These are phyloP conservation scores for Plasmopara halstedii DNA, from an alignment of 352 stramenopile genomes.

Conservation along the genomic window DNA sequence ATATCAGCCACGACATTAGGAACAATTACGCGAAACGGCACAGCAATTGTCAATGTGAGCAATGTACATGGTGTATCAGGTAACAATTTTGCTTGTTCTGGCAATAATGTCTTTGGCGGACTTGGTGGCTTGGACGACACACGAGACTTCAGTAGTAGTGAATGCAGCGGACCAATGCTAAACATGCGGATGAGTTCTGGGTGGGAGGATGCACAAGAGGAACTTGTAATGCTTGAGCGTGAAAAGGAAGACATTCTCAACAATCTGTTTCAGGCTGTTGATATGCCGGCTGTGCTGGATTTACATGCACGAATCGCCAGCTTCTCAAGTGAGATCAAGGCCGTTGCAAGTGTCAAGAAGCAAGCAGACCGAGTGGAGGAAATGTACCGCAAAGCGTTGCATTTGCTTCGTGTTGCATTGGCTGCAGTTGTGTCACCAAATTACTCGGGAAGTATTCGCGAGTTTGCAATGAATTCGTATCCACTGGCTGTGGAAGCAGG, in stretches of 20 bases:
- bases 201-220: constrained; percentile 44
- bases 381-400: constrained; percentile 69
- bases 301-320: constrained; percentile 65
- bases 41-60: constrained; percentile 27
- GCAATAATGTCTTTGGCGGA: constrained; percentile 14
- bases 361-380: constrained; percentile 64
- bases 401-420: constrained; percentile 61
- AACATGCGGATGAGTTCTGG: constrained; percentile 24
- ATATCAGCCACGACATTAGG: constrained; percentile 52
- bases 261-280: constrained; percentile 48
- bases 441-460: constrained; percentile 62
- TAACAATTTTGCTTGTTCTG: constrained; percentile 14
- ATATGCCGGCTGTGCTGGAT: constrained; percentile 58
- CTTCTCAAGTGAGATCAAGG: constrained; percentile 74
- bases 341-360: constrained; percentile 61
- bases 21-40: constrained; percentile 26
- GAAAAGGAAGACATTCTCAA: constrained; percentile 70
- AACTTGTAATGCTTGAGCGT: constrained; percentile 50
- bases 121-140: constrained; percentile 21
- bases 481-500: constrained; percentile 67
- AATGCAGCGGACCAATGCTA: constrained; percentile 21
- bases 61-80: constrained; percentile 18
- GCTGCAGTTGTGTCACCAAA: constrained; percentile 60
- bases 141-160: constrained; percentile 22
- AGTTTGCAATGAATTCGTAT: constrained; percentile 71